Conservation (phyloP, 2,329 filamentous ascomycete species). For the Venturia pyrina region DNA sequence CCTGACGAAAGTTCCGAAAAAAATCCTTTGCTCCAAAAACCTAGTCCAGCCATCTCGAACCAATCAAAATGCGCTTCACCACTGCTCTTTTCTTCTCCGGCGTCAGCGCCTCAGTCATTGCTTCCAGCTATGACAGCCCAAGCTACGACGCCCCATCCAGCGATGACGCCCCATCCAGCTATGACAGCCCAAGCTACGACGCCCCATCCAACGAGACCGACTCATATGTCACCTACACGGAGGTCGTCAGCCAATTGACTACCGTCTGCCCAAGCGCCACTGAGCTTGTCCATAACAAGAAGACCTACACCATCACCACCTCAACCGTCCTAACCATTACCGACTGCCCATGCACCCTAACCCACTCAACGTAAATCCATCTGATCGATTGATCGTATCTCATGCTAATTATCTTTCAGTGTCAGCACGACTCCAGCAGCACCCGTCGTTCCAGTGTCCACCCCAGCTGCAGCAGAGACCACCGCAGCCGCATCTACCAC, state of each 20-base stretch:
- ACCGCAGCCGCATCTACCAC: not conserved
- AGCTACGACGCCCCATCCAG: constrained; percentile 12
- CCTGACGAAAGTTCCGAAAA: constrained; percentile 15
- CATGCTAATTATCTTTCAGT: constrained; percentile 3
- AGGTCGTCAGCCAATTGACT: constrained; percentile 19
- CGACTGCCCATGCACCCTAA: constrained; percentile 20
- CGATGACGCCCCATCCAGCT: not conserved
- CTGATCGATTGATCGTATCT: not conserved
- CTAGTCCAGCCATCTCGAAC: constrained; percentile 17
- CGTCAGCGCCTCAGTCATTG: constrained; percentile 17
- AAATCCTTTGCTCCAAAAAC: constrained; percentile 16
- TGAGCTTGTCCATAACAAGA: constrained; percentile 19
- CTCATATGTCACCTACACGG: constrained; percentile 20
- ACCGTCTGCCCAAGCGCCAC: constrained; percentile 22
- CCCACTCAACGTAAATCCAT: constrained; percentile 16
- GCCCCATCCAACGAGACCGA: constrained; percentile 8
- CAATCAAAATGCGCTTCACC: constrained; percentile 30
- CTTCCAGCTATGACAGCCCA: not conserved
- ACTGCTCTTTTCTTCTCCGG: constrained; percentile 23
- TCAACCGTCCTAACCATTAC: constrained; percentile 16
- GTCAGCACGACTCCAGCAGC: constrained; percentile 8
- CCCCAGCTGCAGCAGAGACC: not conserved
- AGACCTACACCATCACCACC: constrained; percentile 25
- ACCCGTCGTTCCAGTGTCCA: not conserved
- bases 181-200: constrained; percentile 10